phyloP scores from a whole-genome alignment of 805 yeast species.

The Kodamaea laetipori region DNA sequence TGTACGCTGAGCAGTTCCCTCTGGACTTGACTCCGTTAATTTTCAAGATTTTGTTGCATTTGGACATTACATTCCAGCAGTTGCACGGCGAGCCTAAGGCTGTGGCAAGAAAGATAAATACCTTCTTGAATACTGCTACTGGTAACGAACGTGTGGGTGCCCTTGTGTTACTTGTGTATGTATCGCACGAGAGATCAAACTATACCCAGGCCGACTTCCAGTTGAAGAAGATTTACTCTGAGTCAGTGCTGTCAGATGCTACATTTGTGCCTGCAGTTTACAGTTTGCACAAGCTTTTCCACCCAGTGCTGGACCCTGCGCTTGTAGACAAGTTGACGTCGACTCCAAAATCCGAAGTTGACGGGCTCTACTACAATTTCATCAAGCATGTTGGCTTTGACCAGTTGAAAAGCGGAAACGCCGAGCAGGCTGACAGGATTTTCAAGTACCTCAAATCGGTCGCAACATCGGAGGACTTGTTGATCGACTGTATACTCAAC shows the following conservation, averaged over 20 bases:
- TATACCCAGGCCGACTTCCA: constrained; percentile 10
- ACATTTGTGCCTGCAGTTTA: constrained; percentile 9
- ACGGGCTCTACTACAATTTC: constrained; percentile 26
- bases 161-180: constrained; percentile 31
- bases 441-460: constrained; percentile 25
- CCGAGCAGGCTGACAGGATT: constrained; percentile 19
- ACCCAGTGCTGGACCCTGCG: not conserved
- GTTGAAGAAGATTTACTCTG: constrained; percentile 1
- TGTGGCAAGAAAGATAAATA: constrained; percentile 13
- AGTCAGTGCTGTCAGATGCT: not conserved
- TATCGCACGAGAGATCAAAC: constrained; percentile 12
- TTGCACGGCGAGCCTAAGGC: constrained; percentile 19
- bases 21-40: constrained; percentile 36
- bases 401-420: constrained; percentile 22
- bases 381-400: constrained; percentile 35
- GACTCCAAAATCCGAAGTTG: constrained; percentile 10
- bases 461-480: constrained; percentile 21
- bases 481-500: constrained; percentile 26
- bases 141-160: constrained; percentile 25
- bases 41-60: constrained; percentile 31
- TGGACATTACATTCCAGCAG: constrained; percentile 31
- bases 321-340: constrained; percentile 8
- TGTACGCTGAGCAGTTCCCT: constrained; percentile 24
- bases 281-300: constrained; percentile 9
- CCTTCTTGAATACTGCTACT: constrained; percentile 8